A percentile compares a stretch with the other conserved stretches of the same genome.
These are phyloP conservation scores for Yamadazyma conglobata DNA, from an alignment of 1,139 yeast genomes.

Conservation along the genomic window DNA sequence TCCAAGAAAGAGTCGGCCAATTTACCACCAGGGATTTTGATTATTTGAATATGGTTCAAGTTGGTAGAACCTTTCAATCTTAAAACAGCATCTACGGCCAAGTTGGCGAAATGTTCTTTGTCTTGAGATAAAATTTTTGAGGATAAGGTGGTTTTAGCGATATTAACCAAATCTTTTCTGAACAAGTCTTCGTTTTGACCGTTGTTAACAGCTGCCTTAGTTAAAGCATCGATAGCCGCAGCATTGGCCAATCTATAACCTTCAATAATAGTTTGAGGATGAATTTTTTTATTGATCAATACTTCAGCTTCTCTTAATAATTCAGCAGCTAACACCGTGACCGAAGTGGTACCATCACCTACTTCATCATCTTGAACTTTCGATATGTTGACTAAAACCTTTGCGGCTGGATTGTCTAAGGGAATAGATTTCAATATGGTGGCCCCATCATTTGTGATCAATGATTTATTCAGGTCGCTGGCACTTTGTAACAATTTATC, in stretches of 20 bases:
- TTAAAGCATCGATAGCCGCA: constrained; percentile 80
- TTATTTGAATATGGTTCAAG: constrained; percentile 88
- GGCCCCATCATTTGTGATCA: constrained; percentile 98
- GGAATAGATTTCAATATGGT: constrained; percentile 93
- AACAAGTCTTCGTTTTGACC: constrained; percentile 60
- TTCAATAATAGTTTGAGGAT: constrained; percentile 96
- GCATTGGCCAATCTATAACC: constrained; percentile 88
- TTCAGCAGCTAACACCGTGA: constrained; percentile 89
- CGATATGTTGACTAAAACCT: constrained; percentile 90
- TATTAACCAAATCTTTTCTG: constrained; percentile 73
- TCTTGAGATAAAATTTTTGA: constrained; percentile 95
- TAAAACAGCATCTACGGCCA: constrained; percentile 92
- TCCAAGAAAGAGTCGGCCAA: constrained; percentile 89
- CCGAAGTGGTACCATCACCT: constrained; percentile 99
- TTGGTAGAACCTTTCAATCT: constrained; percentile 93
- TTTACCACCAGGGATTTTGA: constrained; percentile 91
- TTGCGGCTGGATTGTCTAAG: constrained; percentile 96
- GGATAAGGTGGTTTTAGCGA: constrained; percentile 90
- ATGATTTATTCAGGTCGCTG: constrained; percentile 62
- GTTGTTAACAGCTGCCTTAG: constrained; percentile 73
- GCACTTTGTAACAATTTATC: constrained; percentile 91
- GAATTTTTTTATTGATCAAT: constrained; percentile 86
- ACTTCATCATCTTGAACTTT: constrained; percentile 98
- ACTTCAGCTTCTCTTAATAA: constrained; percentile 92
- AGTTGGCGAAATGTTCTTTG: constrained; percentile 78